phyloP scores from a whole-genome alignment of 2,329 filamentous ascomycete genomes.

The Intubia oerlemansii region DNA sequence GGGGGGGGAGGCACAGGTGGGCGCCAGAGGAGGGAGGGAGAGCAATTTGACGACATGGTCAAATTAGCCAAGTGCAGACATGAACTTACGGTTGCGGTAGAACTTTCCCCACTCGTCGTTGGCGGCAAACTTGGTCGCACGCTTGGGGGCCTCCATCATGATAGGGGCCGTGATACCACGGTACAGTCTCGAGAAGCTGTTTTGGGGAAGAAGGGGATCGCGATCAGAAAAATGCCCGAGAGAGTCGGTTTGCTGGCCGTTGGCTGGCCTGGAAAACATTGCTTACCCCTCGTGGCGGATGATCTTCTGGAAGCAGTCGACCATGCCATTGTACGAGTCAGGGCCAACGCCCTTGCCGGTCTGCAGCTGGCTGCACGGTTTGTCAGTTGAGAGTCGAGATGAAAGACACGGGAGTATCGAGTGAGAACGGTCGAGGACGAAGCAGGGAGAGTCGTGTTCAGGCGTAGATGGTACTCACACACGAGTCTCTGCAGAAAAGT shows the following conservation, averaged over 20 bases:
- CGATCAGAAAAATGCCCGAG: constrained; percentile 2
- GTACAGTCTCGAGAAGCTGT: constrained; percentile 72
- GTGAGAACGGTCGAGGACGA: not conserved
- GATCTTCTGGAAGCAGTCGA: constrained; percentile 97
- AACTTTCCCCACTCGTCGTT: constrained; percentile 97
- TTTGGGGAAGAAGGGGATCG: not conserved
- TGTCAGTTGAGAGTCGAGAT: too few relatives aligned
- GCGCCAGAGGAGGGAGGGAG: too few relatives aligned
- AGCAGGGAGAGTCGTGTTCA: constrained; percentile 3
- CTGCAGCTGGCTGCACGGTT: constrained; percentile 76
- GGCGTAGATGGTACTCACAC: constrained; percentile 5
- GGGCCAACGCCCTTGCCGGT: constrained; percentile 49
- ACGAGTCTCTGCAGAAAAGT: constrained; percentile 6
- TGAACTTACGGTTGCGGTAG: constrained; percentile 42
- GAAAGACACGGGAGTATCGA: not conserved
- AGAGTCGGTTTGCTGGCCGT: not conserved
- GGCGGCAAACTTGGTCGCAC: constrained; percentile 78
- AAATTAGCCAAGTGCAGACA: too few relatives aligned
- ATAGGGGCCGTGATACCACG: constrained; percentile 91
- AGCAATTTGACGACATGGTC: too few relatives aligned
- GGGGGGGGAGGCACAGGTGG: too few relatives aligned
- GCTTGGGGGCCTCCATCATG: constrained; percentile 62
- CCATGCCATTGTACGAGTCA: constrained; percentile 88
- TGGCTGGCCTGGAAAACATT: not conserved
- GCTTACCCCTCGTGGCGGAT: constrained; percentile 84